Evolutionary conservation across 768 basidiomycete species (phyloP), one percentile per base, ranked within the genome.

Genomic region (Gymnopilus dilepis): DNA sequence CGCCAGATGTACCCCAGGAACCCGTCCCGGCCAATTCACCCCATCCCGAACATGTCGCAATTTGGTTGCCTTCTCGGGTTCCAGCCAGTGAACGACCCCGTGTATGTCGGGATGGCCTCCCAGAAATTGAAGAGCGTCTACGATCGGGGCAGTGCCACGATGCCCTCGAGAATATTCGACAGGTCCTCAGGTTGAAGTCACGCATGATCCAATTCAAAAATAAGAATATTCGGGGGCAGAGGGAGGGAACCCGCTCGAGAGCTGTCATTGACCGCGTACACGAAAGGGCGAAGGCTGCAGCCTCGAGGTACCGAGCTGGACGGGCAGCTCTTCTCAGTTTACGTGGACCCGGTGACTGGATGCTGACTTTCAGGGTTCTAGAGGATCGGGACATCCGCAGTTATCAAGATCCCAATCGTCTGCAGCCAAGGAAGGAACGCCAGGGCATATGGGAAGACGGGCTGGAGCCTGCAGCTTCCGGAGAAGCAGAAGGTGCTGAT

Each of bases 171-270:
- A 31, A 6, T 15, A 19, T 67, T 1, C 48, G 63, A 1, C 37
- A 58, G 6, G 31, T 62, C 15, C 59, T 67, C 7, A 54, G 54
- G 21, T 45, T 67, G 34, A 67, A 67, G 26, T 34, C 21, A 3
- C 60, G 56, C 1, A 50, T 67, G 22, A 41, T 60, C 4, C 5
- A 58, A 15, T 67, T 67, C 61, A 62, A 62, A n/a, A 62, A 62
- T n/a, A 58, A 60, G 42, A 67, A 67, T 40, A 17, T 62, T 3
- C 34, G 61, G 1, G 63, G 66, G 0, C 66, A 67, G 19, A 24
- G 59, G 3, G 61, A 61, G 3, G 63, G 64, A 1, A 60, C 54
- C 0, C 26, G 56, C 6, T 67, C 61, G 7, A 26, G 61, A 9
- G 30, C 52, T 6, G 40, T 67, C 22, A 65, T 51, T 6, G 60